Percentiles rank a stretch among this genome's conserved stretches.
phyloP scores from a whole-genome alignment of 2,329 filamentous ascomycete genomes.

The Xylariales sp. region DNA sequence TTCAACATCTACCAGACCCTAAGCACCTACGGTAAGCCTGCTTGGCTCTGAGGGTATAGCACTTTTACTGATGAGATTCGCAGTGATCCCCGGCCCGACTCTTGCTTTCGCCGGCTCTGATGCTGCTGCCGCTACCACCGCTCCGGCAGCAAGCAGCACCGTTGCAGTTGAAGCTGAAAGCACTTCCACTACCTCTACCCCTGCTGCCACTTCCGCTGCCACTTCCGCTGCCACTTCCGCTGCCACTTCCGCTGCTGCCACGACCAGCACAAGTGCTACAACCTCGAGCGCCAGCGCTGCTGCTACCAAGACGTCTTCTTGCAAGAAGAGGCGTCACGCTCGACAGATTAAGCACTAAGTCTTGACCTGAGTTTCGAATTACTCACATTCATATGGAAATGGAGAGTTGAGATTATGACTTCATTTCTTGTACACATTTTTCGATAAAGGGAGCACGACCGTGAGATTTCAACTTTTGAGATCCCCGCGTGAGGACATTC shows the following conservation, averaged over 20 bases:
- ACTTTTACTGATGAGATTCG: background rate
- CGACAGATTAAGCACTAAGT: conserved; percentile 12
- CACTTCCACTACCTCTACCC: background rate
- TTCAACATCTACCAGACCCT: conserved; percentile 46
- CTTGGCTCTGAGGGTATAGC: too few relatives aligned
- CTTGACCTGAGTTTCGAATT: background rate
- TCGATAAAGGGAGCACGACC: conserved; percentile 4
- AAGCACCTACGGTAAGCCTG: conserved; percentile 12
- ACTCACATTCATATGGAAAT: background rate
- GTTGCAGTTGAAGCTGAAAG: conserved; percentile 1
- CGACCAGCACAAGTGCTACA: conserved; percentile 8
- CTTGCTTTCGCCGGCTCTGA: conserved; percentile 11
- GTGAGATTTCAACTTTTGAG: background rate
- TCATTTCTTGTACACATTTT: conserved; percentile 7
- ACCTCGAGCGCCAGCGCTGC: conserved; percentile 5
- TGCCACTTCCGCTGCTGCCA: conserved; percentile 8
- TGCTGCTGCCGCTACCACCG: background rate
- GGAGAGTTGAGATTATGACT: too few relatives aligned
- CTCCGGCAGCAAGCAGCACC: conserved; percentile 4
- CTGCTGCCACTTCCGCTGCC: background rate
- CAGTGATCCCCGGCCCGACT: conserved; percentile 20
- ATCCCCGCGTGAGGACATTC: background rate
- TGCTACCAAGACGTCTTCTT: conserved; percentile 7
- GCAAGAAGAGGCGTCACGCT: conserved; percentile 14
- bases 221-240: conserved; percentile 4